These are phyloP conservation scores for Fibroporia radiculosa DNA, from an alignment of 768 basidiomycete species.

Conservation along the genomic window DNA sequence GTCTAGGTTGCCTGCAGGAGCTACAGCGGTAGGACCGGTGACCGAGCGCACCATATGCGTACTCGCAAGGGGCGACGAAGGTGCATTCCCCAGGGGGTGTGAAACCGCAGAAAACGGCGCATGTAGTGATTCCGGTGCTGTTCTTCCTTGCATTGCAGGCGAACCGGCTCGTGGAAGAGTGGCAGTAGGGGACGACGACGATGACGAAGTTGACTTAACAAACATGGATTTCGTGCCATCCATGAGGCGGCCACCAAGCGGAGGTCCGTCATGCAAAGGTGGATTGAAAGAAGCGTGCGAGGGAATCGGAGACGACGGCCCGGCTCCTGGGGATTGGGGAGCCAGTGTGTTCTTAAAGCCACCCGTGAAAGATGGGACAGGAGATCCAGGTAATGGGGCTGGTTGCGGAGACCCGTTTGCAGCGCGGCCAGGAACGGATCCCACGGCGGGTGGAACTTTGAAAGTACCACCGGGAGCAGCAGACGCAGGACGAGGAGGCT, in stretches of 20 bases:
- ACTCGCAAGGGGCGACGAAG: conserved; percentile 9
- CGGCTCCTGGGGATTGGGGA: conserved; percentile 47
- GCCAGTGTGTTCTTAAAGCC: conserved; percentile 15
- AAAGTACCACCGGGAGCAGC: conserved; percentile 13
- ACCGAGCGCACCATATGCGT: conserved; percentile 2
- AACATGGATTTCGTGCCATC: conserved; percentile 83
- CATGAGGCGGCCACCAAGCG: conserved; percentile 55
- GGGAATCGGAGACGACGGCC: conserved; percentile 37
- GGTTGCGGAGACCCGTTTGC: conserved; percentile 3
- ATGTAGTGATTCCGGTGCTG: conserved; percentile 10
- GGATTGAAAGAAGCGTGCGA: conserved; percentile 24
- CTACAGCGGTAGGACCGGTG: conserved; percentile 3
- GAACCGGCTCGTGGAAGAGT: conserved; percentile 8
- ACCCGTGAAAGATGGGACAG: background rate
- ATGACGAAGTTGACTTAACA: conserved; percentile 34
- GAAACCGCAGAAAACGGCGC: conserved; percentile 7
- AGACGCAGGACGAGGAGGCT: conserved; percentile 21
- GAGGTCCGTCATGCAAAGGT: conserved; percentile 34
- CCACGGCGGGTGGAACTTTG: conserved; percentile 7
- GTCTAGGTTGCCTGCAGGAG: conserved; percentile 34
- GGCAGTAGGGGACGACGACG: conserved; percentile 19
- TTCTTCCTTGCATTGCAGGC: background rate
- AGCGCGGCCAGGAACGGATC: background rate
- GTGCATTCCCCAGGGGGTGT: conserved; percentile 10
- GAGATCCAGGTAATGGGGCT: conserved; percentile 2